phyloP scores from a whole-genome alignment of 495 filamentous ascomycete genomes.

The Penicillium herquei region DNA sequence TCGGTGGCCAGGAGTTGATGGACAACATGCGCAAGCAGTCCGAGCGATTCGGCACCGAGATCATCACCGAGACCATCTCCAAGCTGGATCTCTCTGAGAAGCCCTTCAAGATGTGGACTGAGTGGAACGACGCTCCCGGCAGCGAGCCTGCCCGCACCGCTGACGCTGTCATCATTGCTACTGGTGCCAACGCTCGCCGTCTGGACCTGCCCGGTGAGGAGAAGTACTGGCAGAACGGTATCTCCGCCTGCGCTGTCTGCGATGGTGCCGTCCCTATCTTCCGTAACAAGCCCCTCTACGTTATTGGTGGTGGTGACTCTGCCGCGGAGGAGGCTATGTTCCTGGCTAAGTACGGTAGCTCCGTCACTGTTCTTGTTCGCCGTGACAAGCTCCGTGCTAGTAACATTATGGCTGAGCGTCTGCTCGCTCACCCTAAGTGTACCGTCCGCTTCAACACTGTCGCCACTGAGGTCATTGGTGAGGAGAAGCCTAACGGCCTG shows the following conservation, averaged over 20 bases:
- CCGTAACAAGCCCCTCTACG: slow-evolving; percentile 88
- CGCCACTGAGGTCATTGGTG: slow-evolving; percentile 78
- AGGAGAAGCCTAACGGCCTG: slow-evolving; percentile 66
- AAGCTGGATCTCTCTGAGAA: slow-evolving; percentile 80
- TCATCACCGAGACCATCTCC: slow-evolving; percentile 87
- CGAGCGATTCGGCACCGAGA: slow-evolving; percentile 84
- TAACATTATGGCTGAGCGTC: slow-evolving; percentile 86
- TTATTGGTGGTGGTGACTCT: slow-evolving; percentile 96
- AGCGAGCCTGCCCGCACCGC: slow-evolving; percentile 71
- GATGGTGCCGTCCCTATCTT: slow-evolving; percentile 98
- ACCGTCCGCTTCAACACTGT: slow-evolving; percentile 82
- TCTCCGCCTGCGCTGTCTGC: slow-evolving; percentile 95
- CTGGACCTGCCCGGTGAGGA: slow-evolving; percentile 86
- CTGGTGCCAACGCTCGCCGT: slow-evolving; percentile 85
- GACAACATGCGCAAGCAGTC: slow-evolving; percentile 92
- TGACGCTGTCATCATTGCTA: slow-evolving; percentile 90
- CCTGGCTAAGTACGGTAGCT: slow-evolving; percentile 93
- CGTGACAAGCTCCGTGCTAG: slow-evolving; percentile 80
- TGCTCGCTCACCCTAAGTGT: slow-evolving; percentile 82
- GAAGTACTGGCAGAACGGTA: slow-evolving; percentile 93
- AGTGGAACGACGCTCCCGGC: slow-evolving; percentile 71
- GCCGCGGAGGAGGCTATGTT: slow-evolving; percentile 98
- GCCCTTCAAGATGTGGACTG: slow-evolving; percentile 89
- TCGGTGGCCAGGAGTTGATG: slow-evolving; percentile 86
- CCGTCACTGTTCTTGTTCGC: slow-evolving; percentile 91